phyloP scores from a whole-genome alignment of 257 asterid species.

The Paulownia fortunei region DNA sequence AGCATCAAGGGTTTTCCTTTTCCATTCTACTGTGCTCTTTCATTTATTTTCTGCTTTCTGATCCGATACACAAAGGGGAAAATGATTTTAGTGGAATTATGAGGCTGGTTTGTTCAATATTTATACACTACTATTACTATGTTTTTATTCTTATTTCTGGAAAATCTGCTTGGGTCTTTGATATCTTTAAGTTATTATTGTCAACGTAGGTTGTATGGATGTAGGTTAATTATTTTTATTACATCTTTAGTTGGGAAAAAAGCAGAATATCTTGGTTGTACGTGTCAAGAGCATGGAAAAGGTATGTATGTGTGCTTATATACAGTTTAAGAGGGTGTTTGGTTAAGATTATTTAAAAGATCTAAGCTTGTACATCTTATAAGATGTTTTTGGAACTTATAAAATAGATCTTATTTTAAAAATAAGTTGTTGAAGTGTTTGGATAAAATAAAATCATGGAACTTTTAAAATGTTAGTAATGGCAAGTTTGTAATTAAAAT shows the following conservation, averaged over 20 bases:
- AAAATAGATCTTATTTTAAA: too few relatives aligned
- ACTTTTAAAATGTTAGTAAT: too few relatives aligned
- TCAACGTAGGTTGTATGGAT: background rate
- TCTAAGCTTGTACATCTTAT: too few relatives aligned
- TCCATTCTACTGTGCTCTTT: background rate
- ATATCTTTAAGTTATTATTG: background rate
- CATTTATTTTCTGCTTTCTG: slow-evolving; percentile 13
- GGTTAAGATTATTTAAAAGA: too few relatives aligned
- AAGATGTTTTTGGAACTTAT: too few relatives aligned
- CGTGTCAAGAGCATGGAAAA: background rate
- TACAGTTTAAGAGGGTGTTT: background rate
- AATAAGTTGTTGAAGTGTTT: too few relatives aligned
- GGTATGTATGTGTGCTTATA: background rate
- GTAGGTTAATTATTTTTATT: background rate
- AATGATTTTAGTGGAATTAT: background rate
- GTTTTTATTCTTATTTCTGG: background rate
- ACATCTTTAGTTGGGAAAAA: background rate
- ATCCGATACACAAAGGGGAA: background rate
- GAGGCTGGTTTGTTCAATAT: background rate
- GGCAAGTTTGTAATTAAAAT: too few relatives aligned
- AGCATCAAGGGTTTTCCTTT: background rate
- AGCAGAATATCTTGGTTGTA: background rate
- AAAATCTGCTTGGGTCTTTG: background rate
- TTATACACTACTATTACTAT: background rate
- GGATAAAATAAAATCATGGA: too few relatives aligned